Evolutionary conservation across 805 yeast species (phyloP).

Genomic region (Blastobotrys attinorum): DNA sequence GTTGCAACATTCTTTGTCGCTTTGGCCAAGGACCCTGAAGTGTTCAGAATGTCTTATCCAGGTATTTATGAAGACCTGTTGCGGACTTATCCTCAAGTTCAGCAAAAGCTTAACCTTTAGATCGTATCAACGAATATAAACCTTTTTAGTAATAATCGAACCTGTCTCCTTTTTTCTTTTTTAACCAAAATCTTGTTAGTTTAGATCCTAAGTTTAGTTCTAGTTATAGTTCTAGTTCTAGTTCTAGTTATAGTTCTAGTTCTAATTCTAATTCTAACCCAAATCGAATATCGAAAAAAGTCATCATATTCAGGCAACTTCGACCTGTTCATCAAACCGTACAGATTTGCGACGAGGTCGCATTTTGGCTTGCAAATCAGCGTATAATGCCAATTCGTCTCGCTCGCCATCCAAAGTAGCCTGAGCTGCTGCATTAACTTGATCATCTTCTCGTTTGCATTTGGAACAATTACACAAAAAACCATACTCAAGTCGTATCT

Average conservation of each 20-base stretch:
- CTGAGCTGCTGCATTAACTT: constrained; percentile 12
- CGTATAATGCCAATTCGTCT: neutral
- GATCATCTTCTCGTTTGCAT: constrained; percentile 53
- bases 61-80: constrained; percentile 56
- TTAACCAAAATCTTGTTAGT: too few relatives aligned
- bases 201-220: too few relatives aligned
- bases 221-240: too few relatives aligned
- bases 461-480: constrained; percentile 61
- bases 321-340: constrained; percentile 10
- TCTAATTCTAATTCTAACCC: too few relatives aligned
- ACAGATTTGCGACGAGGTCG: constrained; percentile 6
- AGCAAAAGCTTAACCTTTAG: constrained; percentile 37
- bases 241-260: too few relatives aligned
- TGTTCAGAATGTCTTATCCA: constrained; percentile 67
- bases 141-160: too few relatives aligned
- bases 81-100: constrained; percentile 59
- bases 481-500: constrained; percentile 70
- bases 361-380: neutral
- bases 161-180: too few relatives aligned
- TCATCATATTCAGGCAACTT: constrained; percentile 1
- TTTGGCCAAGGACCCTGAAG: constrained; percentile 76
- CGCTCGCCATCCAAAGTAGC: constrained; percentile 4
- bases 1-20: constrained; percentile 79
- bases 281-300: constrained; percentile 1
- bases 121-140: neutral